Percentiles rank a stretch among this genome's conserved stretches.
These are phyloP conservation scores for Erucastrum elatum DNA, from an alignment of 345 rosid species.

Conservation along the genomic window DNA sequence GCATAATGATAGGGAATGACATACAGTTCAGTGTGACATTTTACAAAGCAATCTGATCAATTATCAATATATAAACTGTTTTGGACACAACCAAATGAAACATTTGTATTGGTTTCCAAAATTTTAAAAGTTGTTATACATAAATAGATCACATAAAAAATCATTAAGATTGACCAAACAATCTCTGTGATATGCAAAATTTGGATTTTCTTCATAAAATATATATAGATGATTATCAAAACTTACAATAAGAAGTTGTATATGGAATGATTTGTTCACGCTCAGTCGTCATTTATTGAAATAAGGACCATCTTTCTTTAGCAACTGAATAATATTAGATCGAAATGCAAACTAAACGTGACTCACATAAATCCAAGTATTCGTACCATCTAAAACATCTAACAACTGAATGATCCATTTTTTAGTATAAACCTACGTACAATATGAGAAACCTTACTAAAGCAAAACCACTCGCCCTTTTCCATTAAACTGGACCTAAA, in stretches of 20 bases:
- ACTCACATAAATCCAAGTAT: not conserved
- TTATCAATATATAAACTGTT: not conserved
- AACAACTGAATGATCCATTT: not conserved
- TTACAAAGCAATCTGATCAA: not conserved
- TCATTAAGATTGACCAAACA: too few relatives aligned
- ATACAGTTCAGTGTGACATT: not conserved
- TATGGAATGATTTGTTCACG: not conserved
- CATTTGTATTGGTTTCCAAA: not conserved
- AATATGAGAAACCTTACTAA: not conserved
- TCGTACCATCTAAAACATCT: not conserved
- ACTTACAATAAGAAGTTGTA: not conserved
- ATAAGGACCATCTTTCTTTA: not conserved
- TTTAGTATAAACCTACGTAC: not conserved
- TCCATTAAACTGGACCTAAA: not conserved
- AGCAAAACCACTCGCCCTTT: not conserved
- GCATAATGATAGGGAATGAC: not conserved
- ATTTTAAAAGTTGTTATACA: too few relatives aligned
- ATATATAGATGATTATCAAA: not conserved
- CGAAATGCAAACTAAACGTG: not conserved
- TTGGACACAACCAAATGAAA: not conserved
- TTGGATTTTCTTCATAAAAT: not conserved
- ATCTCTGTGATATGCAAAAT: not conserved
- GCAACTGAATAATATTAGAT: not conserved
- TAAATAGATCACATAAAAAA: too few relatives aligned
- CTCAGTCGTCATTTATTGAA: not conserved